These are phyloP conservation scores for Lavandula angustifolia DNA, from an alignment of 257 asterid genomes.

Conservation along the genomic window DNA sequence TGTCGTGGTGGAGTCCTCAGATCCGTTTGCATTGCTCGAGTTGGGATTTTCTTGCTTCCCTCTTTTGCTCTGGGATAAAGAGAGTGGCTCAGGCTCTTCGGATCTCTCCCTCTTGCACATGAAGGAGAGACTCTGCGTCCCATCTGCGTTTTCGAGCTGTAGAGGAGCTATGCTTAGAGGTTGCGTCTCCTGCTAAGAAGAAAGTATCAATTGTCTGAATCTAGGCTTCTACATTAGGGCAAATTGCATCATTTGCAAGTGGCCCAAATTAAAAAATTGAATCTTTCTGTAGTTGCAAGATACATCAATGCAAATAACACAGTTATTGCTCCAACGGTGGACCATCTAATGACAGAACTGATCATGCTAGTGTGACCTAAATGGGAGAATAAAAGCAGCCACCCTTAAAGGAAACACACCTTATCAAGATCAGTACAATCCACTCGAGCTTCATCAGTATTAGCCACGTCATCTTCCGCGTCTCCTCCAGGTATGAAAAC, in stretches of 20 bases:
- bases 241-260: too few relatives aligned
- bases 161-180: conserved; percentile 54
- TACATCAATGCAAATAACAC: too few relatives aligned
- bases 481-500: conserved; percentile 70
- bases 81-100: conserved; percentile 68
- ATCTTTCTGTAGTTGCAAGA: too few relatives aligned
- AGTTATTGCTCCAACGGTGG: not conserved
- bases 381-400: too few relatives aligned
- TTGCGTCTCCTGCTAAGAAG: too few relatives aligned
- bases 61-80: conserved; percentile 64
- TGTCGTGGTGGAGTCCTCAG: conserved; percentile 92
- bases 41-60: conserved; percentile 73
- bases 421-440: conserved; percentile 46
- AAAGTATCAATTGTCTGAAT: too few relatives aligned
- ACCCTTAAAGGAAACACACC: conserved; percentile 42
- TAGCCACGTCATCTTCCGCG: conserved; percentile 68
- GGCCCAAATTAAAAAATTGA: too few relatives aligned
- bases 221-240: too few relatives aligned
- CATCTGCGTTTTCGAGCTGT: conserved; percentile 39
- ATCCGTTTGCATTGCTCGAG: conserved; percentile 87
- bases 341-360: too few relatives aligned
- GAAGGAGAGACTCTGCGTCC: conserved; percentile 46
- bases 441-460: conserved; percentile 56
- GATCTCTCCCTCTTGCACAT: conserved; percentile 86
- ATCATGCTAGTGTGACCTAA: too few relatives aligned